Evolutionary conservation across 306 rosid genomes (phyloP).

Genomic region (Sicyos baderoa): DNA sequence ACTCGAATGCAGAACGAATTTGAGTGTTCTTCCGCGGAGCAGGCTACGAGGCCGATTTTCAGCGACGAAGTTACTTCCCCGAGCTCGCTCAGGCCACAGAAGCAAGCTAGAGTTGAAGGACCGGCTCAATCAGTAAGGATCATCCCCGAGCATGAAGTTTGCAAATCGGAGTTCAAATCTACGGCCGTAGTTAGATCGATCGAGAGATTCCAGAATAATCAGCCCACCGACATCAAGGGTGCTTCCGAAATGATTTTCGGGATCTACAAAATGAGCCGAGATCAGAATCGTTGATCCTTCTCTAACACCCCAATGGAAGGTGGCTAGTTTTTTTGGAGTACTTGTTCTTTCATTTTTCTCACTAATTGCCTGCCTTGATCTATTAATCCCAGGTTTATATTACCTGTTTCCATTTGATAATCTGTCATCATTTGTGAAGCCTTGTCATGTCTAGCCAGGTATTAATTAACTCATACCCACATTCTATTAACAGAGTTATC

Average conservation of each 20-base stretch:
- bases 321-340: conserved; percentile 2
- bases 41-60: not conserved
- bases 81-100: conserved; percentile 22
- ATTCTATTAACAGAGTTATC: not conserved
- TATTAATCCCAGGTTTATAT: conserved; percentile 11
- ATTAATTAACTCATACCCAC: not conserved
- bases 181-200: conserved; percentile 29
- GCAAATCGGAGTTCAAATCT: conserved; percentile 20
- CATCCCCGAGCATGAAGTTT: not conserved
- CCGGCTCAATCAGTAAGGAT: conserved; percentile 2
- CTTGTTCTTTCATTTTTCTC: not conserved
- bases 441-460: conserved; percentile 6
- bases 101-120: conserved; percentile 22
- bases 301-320: conserved; percentile 18
- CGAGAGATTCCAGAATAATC: conserved; percentile 23
- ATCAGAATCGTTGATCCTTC: conserved; percentile 19
- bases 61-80: conserved; percentile 27
- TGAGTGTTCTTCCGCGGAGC: conserved; percentile 12
- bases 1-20: conserved; percentile 29
- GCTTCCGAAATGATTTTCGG: conserved; percentile 30
- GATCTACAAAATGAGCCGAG: conserved; percentile 33
- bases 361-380: conserved; percentile 11
- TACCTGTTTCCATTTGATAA: conserved; percentile 7
- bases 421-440: conserved; percentile 8
- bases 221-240: not conserved